Evolutionary conservation across 129 eudicot genomes (phyloP), one percentile per base, ranked within the genome.

Genomic region (Calendula officinalis): DNA sequence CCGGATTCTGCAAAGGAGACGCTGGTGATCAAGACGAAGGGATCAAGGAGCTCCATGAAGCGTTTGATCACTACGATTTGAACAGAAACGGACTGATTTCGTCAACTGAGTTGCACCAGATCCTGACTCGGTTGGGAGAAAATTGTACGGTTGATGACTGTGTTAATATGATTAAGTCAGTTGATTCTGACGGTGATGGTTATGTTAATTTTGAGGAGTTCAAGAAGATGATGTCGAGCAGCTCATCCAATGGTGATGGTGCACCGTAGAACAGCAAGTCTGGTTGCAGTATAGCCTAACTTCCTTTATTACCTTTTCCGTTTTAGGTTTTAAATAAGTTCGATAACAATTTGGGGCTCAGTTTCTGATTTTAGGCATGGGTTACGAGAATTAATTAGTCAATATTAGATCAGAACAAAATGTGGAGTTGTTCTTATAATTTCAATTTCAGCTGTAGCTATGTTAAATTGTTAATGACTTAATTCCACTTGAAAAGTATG

Each of bases 111-210:
- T 77, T 87, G 73, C 94, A 84, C 57, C 78, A 69, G 69, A 79
- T 91, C 49, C 70, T 87, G 73, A 71, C 38, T 56, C 82, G 84
- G 6, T 62, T 90, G 34, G 95, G 95, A 6, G 89, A 83, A 78
- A 55, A 39, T 2, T 82, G 92, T 64, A 67, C 96, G 32, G 77
- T 56, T 3, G 52, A 79, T 56, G 96, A 84, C 52, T 87, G 96
- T 22, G 69, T 59, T n/a, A 78, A n/a, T 7, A 91, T 91, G 98
- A 87, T 91, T 56, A 44, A 52, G 27, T 51, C 86, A 33, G 95
- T 91, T 35, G 98, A 91, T 75, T 58, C 94, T 0, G 85, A 91
- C 33, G 86, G 91, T 3, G 98, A 88, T 62, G 95, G 96, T 0
- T 82, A 14, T 49, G 96, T 91, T 8, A 60, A 76, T 69, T 91